Evolutionary conservation across 2,329 filamentous ascomycete genomes (phyloP), one percentile per base, ranked within the genome.

Genomic region (Ophiocordyceps unilateralis): DNA sequence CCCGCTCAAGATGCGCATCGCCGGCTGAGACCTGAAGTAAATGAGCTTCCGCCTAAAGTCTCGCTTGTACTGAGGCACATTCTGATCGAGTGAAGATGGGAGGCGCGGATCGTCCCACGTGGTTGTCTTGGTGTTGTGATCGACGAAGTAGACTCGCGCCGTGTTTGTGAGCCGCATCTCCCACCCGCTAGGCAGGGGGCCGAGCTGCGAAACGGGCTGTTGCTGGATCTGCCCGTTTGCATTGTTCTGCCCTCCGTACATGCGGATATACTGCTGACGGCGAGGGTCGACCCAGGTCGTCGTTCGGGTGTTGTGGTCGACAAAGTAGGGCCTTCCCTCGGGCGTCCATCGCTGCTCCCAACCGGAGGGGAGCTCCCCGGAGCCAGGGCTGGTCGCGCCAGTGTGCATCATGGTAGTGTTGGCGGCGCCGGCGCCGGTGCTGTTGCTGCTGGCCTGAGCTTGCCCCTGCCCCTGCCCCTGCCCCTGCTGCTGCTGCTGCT

Each of bases 101-200:
- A 98, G 68, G 56, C 91, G 78, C 30, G 91, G 91, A 56, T 98
- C 91, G 57, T 98, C 91, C 91, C 91, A 98, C 1, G 91, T 98
- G 4, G 91, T 98, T 0, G 91, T 98, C 70, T 98, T 98, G 39
- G 91, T 98, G 66, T 98, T 98, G 67, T 98, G 91, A 56, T 98
- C 91, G 39, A 98, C 91, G 61, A 98, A 98, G 65, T 98, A 98
- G 15, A 98, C 91, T 46, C 91, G 76, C 23, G 91, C 91, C 14
- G 91, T 98, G 62, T 98, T 96, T 43, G 91, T 98, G 42, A 98
- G 78, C 47, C 91, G 85, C 91, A 98, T 98, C 70, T 98, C 91
- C 91, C 91, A 98, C 3, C 91, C 91, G 55, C 91, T 96, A 3
- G 91, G 91, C 40, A 98, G 65, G 22, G 91, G 91, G 4, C 91